phyloP scores from a whole-genome alignment of 164 flowering plant species.

The Liriodendron chinense region DNA sequence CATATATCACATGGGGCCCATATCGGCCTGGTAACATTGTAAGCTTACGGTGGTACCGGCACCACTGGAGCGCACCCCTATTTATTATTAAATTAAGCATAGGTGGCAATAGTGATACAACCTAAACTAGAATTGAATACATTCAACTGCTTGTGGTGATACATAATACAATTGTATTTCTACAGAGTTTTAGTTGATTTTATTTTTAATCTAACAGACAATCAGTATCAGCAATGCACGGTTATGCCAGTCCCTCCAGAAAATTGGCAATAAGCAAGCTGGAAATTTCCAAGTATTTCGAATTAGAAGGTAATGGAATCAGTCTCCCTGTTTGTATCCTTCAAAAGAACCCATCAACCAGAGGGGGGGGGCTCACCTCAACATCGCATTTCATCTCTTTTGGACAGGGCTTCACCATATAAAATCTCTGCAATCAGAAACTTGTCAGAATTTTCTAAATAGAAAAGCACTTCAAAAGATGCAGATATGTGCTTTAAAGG shows the following conservation, averaged over 20 bases:
- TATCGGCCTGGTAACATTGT: too few species aligned
- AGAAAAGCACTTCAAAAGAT: neutral
- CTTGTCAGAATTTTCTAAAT: neutral
- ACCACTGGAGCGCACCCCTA: too few species aligned
- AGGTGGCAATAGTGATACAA: too few species aligned
- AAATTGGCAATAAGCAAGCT: neutral
- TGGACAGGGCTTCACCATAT: conserved; percentile 93
- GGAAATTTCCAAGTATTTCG: neutral
- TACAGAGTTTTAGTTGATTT: too few species aligned
- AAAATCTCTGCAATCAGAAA: conserved; percentile 74
- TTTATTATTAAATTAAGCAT: too few species aligned
- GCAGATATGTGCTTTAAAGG: neutral
- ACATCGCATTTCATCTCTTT: conserved; percentile 98
- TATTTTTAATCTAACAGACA: neutral
- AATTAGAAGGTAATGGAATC: neutral
- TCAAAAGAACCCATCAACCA: neutral
- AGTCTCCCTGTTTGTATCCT: neutral
- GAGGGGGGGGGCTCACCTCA: conserved; percentile 51
- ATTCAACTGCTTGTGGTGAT: too few species aligned
- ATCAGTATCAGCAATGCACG: neutral
- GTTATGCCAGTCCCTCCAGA: neutral
- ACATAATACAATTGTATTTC: too few species aligned
- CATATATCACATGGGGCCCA: too few species aligned
- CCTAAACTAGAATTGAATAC: too few species aligned
- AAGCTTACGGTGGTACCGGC: too few species aligned